Conservation (phyloP, 2,329 filamentous ascomycete genomes). For the Xylariaceae sp. region DNA sequence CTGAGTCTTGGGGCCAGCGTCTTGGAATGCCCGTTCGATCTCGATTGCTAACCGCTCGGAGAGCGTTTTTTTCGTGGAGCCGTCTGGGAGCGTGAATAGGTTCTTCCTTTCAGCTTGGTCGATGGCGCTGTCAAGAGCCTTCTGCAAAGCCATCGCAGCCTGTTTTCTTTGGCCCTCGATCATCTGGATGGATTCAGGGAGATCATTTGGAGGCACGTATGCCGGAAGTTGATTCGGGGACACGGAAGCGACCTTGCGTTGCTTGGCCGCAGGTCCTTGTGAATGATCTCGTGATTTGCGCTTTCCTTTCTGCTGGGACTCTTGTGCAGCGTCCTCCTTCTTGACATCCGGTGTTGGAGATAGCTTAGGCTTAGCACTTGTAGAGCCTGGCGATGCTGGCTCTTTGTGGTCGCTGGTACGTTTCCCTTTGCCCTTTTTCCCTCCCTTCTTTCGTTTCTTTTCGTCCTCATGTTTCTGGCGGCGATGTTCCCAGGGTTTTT, state of each 20-base stretch:
- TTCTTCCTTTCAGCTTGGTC: constrained; percentile 61
- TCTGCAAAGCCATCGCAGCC: constrained; percentile 64
- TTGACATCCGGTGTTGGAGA: constrained; percentile 33
- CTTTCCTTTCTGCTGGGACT: constrained; percentile 43
- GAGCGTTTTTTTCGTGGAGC: constrained; percentile 56
- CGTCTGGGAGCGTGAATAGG: constrained; percentile 57
- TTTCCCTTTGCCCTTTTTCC: constrained; percentile 60
- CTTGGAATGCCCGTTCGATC: constrained; percentile 67
- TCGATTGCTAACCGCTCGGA: constrained; percentile 68
- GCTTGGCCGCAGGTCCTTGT: constrained; percentile 43
- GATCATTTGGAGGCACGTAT: constrained; percentile 48
- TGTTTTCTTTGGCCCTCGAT: constrained; percentile 61
- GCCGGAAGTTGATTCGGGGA: constrained; percentile 31
- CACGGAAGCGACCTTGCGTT: constrained; percentile 49
- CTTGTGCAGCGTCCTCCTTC: constrained; percentile 36
- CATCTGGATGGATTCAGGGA: constrained; percentile 46
- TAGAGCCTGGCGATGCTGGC: constrained; percentile 39
- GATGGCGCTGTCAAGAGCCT: constrained; percentile 62
- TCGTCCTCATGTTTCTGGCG: constrained; percentile 59
- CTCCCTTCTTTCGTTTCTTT: constrained; percentile 53
- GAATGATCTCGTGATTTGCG: constrained; percentile 54
- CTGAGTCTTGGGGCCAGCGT: constrained; percentile 48
- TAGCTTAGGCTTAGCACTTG: constrained; percentile 36
- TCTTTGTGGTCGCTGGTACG: constrained; percentile 59
- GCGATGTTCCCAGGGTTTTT: constrained; percentile 77